Base-by-base conservation (phyloP, 495 filamentous ascomycete species). In the Podospora bellae-mahoneyi region DNA sequence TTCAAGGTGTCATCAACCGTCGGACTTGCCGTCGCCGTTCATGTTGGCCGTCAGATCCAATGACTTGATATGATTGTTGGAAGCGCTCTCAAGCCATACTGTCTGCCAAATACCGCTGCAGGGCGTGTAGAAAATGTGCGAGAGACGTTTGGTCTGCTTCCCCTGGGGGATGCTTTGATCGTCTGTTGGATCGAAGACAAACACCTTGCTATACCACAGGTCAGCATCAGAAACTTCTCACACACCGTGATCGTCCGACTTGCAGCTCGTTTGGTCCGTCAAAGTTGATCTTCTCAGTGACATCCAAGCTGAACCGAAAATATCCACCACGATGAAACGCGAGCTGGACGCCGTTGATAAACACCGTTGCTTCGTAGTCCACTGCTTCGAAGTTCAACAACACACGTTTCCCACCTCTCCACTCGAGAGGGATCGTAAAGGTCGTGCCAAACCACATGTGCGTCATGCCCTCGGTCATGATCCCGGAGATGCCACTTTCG, bases 51-150 rank as follows among this genome's bases (percentile, higher is more conserved):
- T 72, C 1, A 90, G 61, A 54, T 90, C 84, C 20, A 90, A 76
- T 28, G 80, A 73, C 0, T 81, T 83, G 62, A 90, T 84, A 71
- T 88, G 78, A 64, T 83, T 81, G 1, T 76, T 66, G 0, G 87
- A 87, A 0, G 83, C 87, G 16, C 84, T 78, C 71, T 91, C 89
- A 1, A 90, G 77, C 88, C 88, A 91, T 1, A 90, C 88, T 26
- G 78, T 84, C 71, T 90, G 88, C 89, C 89, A 91, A 60, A 91
- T 91, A 2, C 88, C 89, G 48, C 83, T 84, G 75, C 88, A 90
- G 13, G 89, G 87, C 0, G 84, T 87, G 74, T 91, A 91, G 73
- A 89, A 91, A 62, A 91, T 90, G 69, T 90, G 88, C 5, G 82
- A 84, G 2, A 82, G 85, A 2, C 74, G 69, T 2, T 83, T 76